Evolutionary conservation across 306 rosid genomes (phyloP).

Genomic region (Dicorynia guianensis): DNA sequence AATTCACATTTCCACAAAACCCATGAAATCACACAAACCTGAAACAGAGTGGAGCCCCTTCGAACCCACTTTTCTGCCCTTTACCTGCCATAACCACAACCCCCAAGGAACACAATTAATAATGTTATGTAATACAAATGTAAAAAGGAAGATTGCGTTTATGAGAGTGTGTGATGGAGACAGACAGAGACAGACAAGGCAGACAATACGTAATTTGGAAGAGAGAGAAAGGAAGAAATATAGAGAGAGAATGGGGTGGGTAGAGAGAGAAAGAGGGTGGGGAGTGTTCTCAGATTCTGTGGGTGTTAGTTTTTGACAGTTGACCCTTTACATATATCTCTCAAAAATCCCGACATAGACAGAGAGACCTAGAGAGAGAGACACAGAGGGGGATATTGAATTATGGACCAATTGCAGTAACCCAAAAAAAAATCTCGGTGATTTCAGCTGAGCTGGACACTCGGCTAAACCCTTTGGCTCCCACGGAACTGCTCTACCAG

Average conservation of each 20-base stretch:
- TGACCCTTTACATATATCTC: constrained; percentile 74
- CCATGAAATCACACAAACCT: constrained; percentile 59
- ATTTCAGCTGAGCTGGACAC: constrained; percentile 71
- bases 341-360: constrained; percentile 69
- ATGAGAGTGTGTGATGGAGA: constrained; percentile 52
- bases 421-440: constrained; percentile 49
- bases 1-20: not conserved
- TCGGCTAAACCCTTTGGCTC: constrained; percentile 38
- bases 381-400: constrained; percentile 48
- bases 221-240: constrained; percentile 32
- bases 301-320: constrained; percentile 73
- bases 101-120: constrained; percentile 53
- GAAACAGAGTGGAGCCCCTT: constrained; percentile 80
- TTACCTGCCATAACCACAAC: constrained; percentile 75
- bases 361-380: constrained; percentile 56
- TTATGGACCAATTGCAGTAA: constrained; percentile 64
- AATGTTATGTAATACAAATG: constrained; percentile 31
- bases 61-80: constrained; percentile 72
- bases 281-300: constrained; percentile 74
- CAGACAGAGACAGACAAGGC: constrained; percentile 39
- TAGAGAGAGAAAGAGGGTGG: constrained; percentile 61
- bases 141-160: constrained; percentile 48
- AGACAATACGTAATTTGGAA: not conserved
- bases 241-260: constrained; percentile 30
- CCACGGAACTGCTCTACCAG: constrained; percentile 14